Evolutionary conservation across 139 green algal genomes (phyloP).

Genomic region (Axilococcus clingmanii): DNA sequence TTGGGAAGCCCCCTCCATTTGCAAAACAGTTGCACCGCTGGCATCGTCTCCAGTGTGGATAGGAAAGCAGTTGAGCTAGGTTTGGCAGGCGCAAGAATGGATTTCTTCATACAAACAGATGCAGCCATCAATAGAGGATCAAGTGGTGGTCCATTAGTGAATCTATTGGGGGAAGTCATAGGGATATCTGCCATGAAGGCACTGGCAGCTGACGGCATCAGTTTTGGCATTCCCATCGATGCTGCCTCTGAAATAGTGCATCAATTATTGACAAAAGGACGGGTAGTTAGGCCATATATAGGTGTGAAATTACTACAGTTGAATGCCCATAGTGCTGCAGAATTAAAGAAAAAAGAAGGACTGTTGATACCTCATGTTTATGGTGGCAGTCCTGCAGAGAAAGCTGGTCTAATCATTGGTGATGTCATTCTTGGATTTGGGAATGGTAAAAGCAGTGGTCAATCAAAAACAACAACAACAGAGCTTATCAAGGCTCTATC

Average conservation of each 20-base stretch:
- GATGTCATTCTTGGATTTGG: slow-evolving; percentile 53
- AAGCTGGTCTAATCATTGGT: slow-evolving; percentile 40
- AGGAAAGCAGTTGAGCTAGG: slow-evolving; percentile 62
- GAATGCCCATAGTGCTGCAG: slow-evolving; percentile 21
- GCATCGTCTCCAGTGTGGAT: slow-evolving; percentile 58
- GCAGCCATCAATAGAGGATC: slow-evolving; percentile 48
- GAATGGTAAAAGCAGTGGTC: neutral
- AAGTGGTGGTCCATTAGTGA: slow-evolving; percentile 56
- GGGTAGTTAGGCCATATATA: slow-evolving; percentile 54
- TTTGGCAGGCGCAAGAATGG: slow-evolving; percentile 35
- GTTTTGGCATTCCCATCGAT: slow-evolving; percentile 71
- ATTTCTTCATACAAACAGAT: slow-evolving; percentile 73
- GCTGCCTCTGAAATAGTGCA: slow-evolving; percentile 39
- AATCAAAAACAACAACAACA: slow-evolving; percentile 28
- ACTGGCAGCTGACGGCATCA: slow-evolving; percentile 53
- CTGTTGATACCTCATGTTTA: slow-evolving; percentile 46
- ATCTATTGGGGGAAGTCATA: slow-evolving; percentile 57
- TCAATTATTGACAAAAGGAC: slow-evolving; percentile 39
- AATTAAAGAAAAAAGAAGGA: slow-evolving; percentile 36
- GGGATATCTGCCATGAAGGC: slow-evolving; percentile 62
- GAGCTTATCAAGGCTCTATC: slow-evolving; percentile 30
- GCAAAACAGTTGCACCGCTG: slow-evolving; percentile 57
- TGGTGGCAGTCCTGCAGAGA: slow-evolving; percentile 39
- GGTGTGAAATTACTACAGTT: slow-evolving; percentile 68
- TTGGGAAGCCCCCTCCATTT: slow-evolving; percentile 65